Conservation (phyloP, 164 flowering plant genomes). For the Dillenia suffruticosa region DNA sequence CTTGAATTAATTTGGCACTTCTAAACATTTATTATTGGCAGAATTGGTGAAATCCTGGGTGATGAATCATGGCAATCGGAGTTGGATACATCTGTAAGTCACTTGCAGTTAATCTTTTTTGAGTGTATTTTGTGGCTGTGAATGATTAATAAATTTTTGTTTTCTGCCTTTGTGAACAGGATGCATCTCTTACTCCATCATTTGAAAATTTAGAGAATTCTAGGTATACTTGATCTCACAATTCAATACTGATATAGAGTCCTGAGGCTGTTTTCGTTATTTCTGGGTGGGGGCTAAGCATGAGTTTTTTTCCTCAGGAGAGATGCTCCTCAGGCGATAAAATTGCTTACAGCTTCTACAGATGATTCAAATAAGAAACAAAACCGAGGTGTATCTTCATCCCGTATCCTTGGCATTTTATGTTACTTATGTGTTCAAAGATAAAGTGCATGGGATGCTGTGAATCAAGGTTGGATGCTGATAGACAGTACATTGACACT, state of each 20-base stretch:
- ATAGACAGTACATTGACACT: too few species aligned
- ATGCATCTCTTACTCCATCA: constrained; percentile 28
- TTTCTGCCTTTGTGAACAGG: constrained; percentile 34
- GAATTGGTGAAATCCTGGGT: constrained; percentile 61
- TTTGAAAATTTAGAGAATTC: constrained; percentile 32
- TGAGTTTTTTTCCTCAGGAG: constrained; percentile 46
- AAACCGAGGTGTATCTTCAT: constrained; percentile 40
- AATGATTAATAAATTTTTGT: neutral
- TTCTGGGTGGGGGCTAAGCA: constrained; percentile 5
- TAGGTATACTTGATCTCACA: constrained; percentile 34
- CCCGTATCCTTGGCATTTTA: constrained; percentile 57
- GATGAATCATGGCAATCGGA: constrained; percentile 60
- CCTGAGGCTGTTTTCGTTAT: neutral
- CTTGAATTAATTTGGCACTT: neutral
- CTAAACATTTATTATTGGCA: constrained; percentile 30
- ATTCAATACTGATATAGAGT: neutral
- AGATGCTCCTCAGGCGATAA: constrained; percentile 42
- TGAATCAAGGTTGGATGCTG: too few species aligned
- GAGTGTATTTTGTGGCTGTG: neutral
- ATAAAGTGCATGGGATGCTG: neutral
- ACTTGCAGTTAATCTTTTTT: too few species aligned
- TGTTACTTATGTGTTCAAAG: neutral
- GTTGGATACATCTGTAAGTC: constrained; percentile 49
- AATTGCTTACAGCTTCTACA: constrained; percentile 49
- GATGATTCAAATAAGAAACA: constrained; percentile 69